Conservation (phyloP, 768 basidiomycete species). For the Amanita fuliginea region DNA sequence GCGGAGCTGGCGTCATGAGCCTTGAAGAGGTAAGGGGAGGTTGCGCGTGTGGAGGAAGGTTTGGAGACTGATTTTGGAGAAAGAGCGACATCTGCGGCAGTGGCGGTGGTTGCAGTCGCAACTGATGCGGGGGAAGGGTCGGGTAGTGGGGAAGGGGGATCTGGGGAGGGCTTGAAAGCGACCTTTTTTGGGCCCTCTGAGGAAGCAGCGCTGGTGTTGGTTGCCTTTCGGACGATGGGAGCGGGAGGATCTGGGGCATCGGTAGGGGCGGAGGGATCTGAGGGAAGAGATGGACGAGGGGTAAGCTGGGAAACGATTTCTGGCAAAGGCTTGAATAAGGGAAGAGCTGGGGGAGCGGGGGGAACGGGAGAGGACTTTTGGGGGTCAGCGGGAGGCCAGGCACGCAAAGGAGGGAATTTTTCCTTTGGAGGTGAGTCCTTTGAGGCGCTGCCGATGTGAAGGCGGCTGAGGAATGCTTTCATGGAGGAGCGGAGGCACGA, state of each 20-base stretch:
- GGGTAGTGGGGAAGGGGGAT: constrained; percentile 18
- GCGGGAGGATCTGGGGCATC: constrained; percentile 10
- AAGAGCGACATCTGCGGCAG: constrained; percentile 46
- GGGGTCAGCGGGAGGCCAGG: constrained; percentile 50
- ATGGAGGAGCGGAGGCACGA: constrained; percentile 24
- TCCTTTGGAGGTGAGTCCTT: constrained; percentile 35
- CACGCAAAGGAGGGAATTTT: constrained; percentile 44
- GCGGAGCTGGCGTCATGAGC: constrained; percentile 38
- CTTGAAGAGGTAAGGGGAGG: constrained; percentile 47
- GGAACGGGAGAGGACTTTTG: constrained; percentile 18
- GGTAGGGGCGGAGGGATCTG: constrained; percentile 18
- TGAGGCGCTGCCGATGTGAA: constrained; percentile 58
- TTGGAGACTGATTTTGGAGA: constrained; percentile 31
- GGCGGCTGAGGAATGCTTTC: constrained; percentile 77
- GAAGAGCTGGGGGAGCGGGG: constrained; percentile 32
- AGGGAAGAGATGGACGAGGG: constrained; percentile 19
- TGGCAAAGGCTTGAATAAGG: constrained; percentile 62
- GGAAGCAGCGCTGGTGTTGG: constrained; percentile 17
- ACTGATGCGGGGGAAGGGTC: constrained; percentile 36
- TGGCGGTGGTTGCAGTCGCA: constrained; percentile 53
- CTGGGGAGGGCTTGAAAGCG: constrained; percentile 75
- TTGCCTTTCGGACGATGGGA: constrained; percentile 24
- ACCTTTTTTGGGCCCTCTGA: constrained; percentile 70
- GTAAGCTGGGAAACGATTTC: constrained; percentile 40
- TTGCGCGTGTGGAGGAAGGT: constrained; percentile 52